Evolutionary conservation across 805 yeast genomes (phyloP).

Genomic region (Starmerella davenportii): DNA sequence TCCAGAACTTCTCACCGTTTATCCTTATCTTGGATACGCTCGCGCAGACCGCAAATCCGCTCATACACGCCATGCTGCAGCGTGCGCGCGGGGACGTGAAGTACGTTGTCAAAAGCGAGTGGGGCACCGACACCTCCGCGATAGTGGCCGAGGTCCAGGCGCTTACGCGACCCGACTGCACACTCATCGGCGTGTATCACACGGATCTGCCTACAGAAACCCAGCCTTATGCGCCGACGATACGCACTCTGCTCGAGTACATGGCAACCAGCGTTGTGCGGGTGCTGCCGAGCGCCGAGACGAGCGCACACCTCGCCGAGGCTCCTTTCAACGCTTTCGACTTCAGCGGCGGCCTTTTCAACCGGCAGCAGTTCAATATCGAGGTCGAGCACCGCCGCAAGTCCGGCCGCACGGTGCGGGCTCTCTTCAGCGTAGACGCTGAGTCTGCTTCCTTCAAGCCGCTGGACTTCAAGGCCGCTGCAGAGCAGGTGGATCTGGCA

Average conservation of each 20-base stretch:
- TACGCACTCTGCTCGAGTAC: constrained; percentile 37
- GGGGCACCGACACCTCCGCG: constrained; percentile 34
- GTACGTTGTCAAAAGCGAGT: background rate
- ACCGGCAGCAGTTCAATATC: constrained; percentile 31
- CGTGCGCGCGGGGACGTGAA: constrained; percentile 19
- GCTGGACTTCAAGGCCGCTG: constrained; percentile 23
- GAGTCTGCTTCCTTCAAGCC: constrained; percentile 17
- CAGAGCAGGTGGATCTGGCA: constrained; percentile 33
- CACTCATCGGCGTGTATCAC: constrained; percentile 14
- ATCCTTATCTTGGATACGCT: constrained; percentile 52
- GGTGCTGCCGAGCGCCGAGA: constrained; percentile 29
- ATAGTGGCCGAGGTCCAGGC: constrained; percentile 35
- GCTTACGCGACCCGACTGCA: constrained; percentile 28
- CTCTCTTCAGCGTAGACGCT: constrained; percentile 35
- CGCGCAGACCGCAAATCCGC: constrained; percentile 41
- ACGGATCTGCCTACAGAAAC: constrained; percentile 5
- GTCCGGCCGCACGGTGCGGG: constrained; percentile 60
- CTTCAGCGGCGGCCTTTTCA: constrained; percentile 24
- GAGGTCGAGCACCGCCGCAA: constrained; percentile 53
- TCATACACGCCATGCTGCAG: constrained; percentile 41
- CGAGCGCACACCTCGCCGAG: constrained; percentile 22
- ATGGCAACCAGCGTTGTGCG: constrained; percentile 63
- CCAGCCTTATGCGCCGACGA: constrained; percentile 33
- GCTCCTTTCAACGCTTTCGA: constrained; percentile 22
- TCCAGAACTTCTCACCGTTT: constrained; percentile 62